Evolutionary conservation across 73 alveolate genomes (phyloP).

Genomic region (Symbiodinium natans): DNA sequence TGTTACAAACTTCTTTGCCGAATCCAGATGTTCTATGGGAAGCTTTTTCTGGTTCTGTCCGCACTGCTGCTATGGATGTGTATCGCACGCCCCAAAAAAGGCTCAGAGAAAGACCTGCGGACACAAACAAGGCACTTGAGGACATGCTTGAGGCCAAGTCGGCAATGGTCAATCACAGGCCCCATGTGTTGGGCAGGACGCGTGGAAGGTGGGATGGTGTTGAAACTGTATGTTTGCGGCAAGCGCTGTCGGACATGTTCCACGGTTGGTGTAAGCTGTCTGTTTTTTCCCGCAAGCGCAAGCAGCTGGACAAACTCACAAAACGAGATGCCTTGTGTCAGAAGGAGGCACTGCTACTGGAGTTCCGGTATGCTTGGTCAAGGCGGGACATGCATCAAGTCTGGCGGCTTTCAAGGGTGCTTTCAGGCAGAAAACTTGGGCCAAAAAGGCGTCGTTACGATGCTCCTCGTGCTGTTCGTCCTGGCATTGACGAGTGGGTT

Average conservation of each 20-base stretch:
- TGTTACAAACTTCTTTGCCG: no score
- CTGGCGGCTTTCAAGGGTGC: background rate
- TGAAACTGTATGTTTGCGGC: background rate
- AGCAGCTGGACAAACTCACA: background rate
- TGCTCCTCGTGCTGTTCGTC: background rate
- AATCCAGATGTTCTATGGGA: background rate
- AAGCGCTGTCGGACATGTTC: background rate
- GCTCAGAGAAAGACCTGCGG: background rate
- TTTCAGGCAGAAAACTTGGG: slow-evolving; percentile 14
- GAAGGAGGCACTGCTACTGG: background rate
- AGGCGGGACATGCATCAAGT: slow-evolving; percentile 25
- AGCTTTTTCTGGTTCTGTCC: background rate
- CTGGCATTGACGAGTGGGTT: background rate
- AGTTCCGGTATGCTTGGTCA: background rate
- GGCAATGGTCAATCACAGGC: background rate
- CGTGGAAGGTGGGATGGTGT: background rate
- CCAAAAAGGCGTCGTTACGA: slow-evolving; percentile 1
- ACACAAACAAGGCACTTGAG: background rate
- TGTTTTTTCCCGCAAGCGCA: background rate
- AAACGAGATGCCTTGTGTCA: background rate
- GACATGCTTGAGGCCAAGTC: background rate
- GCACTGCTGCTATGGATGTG: background rate
- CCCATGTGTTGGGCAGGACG: background rate
- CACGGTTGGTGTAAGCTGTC: background rate
- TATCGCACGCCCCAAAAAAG: background rate